Percentiles rank a stretch among this genome's conserved stretches.
These are phyloP conservation scores for Suillus americanus DNA, from an alignment of 768 basidiomycete genomes.

Conservation along the genomic window DNA sequence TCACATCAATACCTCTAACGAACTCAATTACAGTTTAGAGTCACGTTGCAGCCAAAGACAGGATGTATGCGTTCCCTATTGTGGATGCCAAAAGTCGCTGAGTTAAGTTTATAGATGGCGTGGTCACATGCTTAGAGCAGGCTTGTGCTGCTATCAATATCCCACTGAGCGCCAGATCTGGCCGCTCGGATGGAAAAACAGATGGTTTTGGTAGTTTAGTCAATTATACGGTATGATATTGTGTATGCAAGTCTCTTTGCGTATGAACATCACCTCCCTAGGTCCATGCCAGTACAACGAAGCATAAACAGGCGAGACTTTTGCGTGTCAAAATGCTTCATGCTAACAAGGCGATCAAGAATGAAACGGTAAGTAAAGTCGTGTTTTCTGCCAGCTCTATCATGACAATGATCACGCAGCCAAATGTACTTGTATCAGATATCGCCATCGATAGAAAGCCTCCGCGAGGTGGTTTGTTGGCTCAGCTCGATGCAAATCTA, in stretches of 20 bases:
- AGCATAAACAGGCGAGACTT: conserved; percentile 25
- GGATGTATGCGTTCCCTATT: conserved; percentile 37
- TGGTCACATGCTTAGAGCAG: conserved; percentile 45
- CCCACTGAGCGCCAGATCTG: conserved; percentile 30
- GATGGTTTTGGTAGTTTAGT: conserved; percentile 48
- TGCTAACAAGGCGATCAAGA: conserved; percentile 6
- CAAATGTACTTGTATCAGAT: conserved; percentile 1
- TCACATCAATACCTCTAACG: background rate
- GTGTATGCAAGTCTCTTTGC: background rate
- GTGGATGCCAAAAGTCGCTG: conserved; percentile 6
- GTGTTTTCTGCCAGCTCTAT: background rate
- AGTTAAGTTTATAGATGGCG: conserved; percentile 36
- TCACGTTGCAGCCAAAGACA: conserved; percentile 34
- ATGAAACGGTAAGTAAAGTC: background rate
- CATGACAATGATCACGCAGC: conserved; percentile 3
- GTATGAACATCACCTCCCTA: background rate
- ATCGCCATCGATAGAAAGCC: background rate
- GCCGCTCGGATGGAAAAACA: conserved; percentile 34
- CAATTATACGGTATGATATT: conserved; percentile 42
- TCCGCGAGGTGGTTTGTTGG: background rate
- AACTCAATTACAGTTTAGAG: conserved; percentile 34
- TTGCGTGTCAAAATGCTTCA: conserved; percentile 21
- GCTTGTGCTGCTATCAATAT: conserved; percentile 39
- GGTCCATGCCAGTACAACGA: conserved; percentile 16
- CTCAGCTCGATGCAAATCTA: conserved; percentile 9